Evolutionary conservation across 2,329 filamentous ascomycete genomes (phyloP), one percentile per base, ranked within the genome.

Genomic region (Colletotrichum sp.): DNA sequence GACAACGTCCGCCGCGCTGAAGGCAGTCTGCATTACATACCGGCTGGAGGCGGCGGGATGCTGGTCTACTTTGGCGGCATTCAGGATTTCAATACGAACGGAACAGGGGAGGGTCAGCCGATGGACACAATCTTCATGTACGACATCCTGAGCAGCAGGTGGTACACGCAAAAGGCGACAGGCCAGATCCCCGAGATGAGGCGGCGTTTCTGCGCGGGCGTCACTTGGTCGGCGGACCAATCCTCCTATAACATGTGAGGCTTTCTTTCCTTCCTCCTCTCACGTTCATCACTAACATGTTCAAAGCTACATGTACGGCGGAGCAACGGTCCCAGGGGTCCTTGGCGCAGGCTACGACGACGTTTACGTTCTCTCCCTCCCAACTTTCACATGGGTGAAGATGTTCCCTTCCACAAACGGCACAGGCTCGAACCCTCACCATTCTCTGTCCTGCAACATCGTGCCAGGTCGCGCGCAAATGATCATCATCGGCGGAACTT

Each of bases 221-320:
- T 88, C 16, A 89, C 90, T 3, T 93, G 91, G 87, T 87, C 91
- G 0, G 79, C 86, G 11, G 92, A 93, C 78, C 85, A 88, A 71
- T 92, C 91, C 16, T 92, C 90, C 9, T 93, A 93, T 79, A 93
- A 93, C 78, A 91, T 93, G 90, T 93, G 79, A 82, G 90, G 83
- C 19, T 25, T 27, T 49, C n/a, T 49, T n/a, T 52, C 30, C 22
- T 8, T 52, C 8, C 59, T 49, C 27, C 49, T 22, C 59, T 15
- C 9, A 27, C 2, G 12, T 29, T 29, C 25, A 49, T 12, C 19
- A 59, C 78, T 79, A 27, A 75, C 22, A 19, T 16, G 11, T 30
- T 13, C 6, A 13, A 74, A 92, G 91, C 44, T 93, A 93, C 78
- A 80, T 93, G 4, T 93, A 93, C 79, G 92, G 92, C 59, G 92